phyloP scores from a whole-genome alignment of 106 monocot genomes.

The Dioscorea alata region DNA sequence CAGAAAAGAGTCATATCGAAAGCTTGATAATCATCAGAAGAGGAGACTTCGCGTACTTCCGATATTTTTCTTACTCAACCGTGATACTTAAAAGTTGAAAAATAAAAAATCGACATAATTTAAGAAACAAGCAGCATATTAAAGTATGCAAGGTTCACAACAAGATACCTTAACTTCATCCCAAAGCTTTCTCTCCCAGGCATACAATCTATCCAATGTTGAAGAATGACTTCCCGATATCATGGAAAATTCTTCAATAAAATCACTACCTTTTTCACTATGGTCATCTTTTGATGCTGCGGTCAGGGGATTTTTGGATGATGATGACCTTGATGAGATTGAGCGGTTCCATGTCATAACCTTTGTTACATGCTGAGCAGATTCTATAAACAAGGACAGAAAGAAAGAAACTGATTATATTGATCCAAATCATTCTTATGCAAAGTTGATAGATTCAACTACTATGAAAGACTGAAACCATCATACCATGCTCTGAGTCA shows the following conservation, averaged over 20 bases:
- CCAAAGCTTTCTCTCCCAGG: constrained; percentile 88
- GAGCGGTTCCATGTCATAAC: constrained; percentile 75
- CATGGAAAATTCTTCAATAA: constrained; percentile 74
- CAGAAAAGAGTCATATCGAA: too few species aligned
- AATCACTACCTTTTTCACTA: constrained; percentile 41
- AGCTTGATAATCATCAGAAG: too few species aligned
- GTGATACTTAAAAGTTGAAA: too few species aligned
- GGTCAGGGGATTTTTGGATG: constrained; percentile 45
- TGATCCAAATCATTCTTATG: too few species aligned
- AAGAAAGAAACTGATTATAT: background rate
- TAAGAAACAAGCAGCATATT: too few species aligned
- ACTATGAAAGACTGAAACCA: background rate
- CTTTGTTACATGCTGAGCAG: constrained; percentile 32
- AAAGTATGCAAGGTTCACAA: background rate
- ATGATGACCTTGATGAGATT: constrained; percentile 75
- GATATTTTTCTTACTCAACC: too few species aligned
- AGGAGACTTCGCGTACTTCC: too few species aligned
- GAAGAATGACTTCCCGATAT: constrained; percentile 87
- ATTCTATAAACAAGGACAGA: constrained; percentile 26
- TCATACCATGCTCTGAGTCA: constrained; percentile 30
- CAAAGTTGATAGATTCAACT: background rate
- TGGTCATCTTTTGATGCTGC: constrained; percentile 33
- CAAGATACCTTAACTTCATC: constrained; percentile 90
- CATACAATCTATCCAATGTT: constrained; percentile 74
- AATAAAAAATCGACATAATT: too few species aligned